A percentile compares a stretch with the other conserved stretches of the same genome.
Conservation (phyloP, 1,284 basidiomycete genomes). For the Ceratobasidium sp. region DNA sequence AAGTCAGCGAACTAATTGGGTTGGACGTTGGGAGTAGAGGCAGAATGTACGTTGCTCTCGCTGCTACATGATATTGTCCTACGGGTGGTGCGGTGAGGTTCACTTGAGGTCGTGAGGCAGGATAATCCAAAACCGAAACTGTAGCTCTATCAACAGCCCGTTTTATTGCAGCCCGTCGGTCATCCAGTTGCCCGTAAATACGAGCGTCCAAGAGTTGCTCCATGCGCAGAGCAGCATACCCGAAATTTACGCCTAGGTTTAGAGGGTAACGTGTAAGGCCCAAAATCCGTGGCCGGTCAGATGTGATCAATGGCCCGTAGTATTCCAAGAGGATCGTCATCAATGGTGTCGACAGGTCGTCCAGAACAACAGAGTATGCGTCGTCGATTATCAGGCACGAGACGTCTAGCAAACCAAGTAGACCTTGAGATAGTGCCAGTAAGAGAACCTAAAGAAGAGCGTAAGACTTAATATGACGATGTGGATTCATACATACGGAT, state of each 20-base stretch:
- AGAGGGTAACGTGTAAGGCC: conserved; percentile 39
- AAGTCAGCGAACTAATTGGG: neutral
- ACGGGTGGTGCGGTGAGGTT: neutral
- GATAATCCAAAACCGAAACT: conserved; percentile 35
- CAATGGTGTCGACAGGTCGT: conserved; percentile 19
- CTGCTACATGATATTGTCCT: conserved; percentile 20
- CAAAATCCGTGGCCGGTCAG: conserved; percentile 6
- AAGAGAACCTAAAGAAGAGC: conserved; percentile 1
- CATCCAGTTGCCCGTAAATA: conserved; percentile 19
- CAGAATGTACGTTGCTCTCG: conserved; percentile 11
- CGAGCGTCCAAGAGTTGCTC: conserved; percentile 43
- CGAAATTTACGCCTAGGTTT: conserved; percentile 17
- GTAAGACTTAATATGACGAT: neutral
- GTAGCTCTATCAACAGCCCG: neutral
- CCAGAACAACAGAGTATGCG: conserved; percentile 30
- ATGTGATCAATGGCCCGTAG: conserved; percentile 16
- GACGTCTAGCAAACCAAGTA: conserved; percentile 2
- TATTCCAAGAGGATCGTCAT: conserved; percentile 24
- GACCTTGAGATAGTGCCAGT: conserved; percentile 30
- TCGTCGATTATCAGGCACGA: conserved; percentile 29
- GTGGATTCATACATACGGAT: conserved; percentile 9
- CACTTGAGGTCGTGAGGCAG: neutral
- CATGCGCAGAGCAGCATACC: conserved; percentile 39
- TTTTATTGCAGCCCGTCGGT: neutral
- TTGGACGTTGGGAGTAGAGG: neutral